phyloP scores from a whole-genome alignment of 2,329 filamentous ascomycete genomes.

The Arthrinium puccinioides region DNA sequence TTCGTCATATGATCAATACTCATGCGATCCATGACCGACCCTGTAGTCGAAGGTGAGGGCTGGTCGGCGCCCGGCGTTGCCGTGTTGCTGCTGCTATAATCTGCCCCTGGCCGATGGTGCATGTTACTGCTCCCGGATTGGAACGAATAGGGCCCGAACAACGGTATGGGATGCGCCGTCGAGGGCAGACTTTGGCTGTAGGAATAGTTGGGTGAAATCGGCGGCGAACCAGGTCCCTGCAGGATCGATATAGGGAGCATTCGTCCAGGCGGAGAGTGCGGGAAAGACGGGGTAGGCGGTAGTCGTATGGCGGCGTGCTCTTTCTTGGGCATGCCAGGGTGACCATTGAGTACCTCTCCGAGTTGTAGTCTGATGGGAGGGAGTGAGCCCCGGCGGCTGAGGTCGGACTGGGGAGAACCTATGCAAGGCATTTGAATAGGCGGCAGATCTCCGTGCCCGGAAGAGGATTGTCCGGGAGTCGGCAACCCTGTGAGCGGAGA shows the following conservation, averaged over 20 bases:
- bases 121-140: slow-evolving; percentile 9
- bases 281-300: slow-evolving; percentile 13
- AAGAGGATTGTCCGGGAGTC: slow-evolving; percentile 12
- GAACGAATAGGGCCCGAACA: slow-evolving; percentile 28
- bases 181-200: slow-evolving; percentile 40
- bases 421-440: slow-evolving; percentile 29
- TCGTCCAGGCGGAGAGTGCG: slow-evolving; percentile 26
- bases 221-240: slow-evolving; percentile 37
- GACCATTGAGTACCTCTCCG: slow-evolving; percentile 24
- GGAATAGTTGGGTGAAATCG: slow-evolving; percentile 41
- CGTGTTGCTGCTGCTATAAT: slow-evolving; percentile 35
- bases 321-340: slow-evolving; percentile 15
- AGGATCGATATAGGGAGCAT: slow-evolving; percentile 24
- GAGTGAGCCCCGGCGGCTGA: slow-evolving; percentile 25
- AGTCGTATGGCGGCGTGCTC: slow-evolving; percentile 19
- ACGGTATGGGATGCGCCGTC: slow-evolving; percentile 33
- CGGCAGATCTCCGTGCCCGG: slow-evolving; percentile 20
- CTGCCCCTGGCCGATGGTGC: slow-evolving; percentile 28
- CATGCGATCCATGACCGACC: slow-evolving; percentile 42
- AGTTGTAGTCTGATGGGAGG: slow-evolving; percentile 28
- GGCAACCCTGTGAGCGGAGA: slow-evolving; percentile 25
- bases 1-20: slow-evolving; percentile 52
- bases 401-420: slow-evolving; percentile 30
- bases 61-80: slow-evolving; percentile 39
- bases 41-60: slow-evolving; percentile 33